These are phyloP conservation scores for Pestalotiopsis sp. DNA, from an alignment of 2,329 filamentous ascomycete species.

Conservation along the genomic window DNA sequence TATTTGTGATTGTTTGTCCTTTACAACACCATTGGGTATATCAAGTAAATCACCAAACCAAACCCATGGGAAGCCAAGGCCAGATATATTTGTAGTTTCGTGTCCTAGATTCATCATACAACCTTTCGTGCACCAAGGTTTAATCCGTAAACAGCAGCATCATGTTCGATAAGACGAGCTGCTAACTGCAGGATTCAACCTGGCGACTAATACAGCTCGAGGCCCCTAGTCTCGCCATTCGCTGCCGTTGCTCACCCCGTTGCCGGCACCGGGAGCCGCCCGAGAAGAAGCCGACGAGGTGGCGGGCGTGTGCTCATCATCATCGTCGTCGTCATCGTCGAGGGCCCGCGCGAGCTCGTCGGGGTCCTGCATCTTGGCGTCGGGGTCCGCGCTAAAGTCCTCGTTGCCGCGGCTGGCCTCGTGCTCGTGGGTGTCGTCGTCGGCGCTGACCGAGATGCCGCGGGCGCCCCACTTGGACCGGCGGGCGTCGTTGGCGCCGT, in stretches of 20 bases:
- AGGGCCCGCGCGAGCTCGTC: conserved; percentile 65
- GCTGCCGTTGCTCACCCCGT: conserved; percentile 29
- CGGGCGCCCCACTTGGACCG: conserved; percentile 64
- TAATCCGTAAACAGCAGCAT: neutral
- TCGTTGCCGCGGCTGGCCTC: conserved; percentile 42
- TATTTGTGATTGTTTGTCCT: neutral
- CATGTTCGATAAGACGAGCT: neutral
- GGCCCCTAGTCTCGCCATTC: conserved; percentile 29
- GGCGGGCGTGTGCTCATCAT: conserved; percentile 28
- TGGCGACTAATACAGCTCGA: neutral
- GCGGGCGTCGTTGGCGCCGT: conserved; percentile 24
- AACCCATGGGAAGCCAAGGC: neutral
- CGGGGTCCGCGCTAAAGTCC: conserved; percentile 55
- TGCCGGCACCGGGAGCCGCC: conserved; percentile 15
- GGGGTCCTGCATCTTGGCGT: conserved; percentile 68
- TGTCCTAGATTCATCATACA: neutral
- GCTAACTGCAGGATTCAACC: neutral
- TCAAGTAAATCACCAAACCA: neutral
- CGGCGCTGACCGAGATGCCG: conserved; percentile 68
- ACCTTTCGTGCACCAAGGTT: neutral
- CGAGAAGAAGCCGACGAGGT: conserved; percentile 20
- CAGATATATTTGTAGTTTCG: neutral
- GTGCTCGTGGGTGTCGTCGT: conserved; percentile 59
- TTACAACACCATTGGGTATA: conserved; percentile 12
- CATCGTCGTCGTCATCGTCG: conserved; percentile 61